Percentiles rank a stretch among this genome's conserved stretches.
phyloP scores from a whole-genome alignment of 371 early-diverging fungal genomes.

The Mucor circinelloides region DNA sequence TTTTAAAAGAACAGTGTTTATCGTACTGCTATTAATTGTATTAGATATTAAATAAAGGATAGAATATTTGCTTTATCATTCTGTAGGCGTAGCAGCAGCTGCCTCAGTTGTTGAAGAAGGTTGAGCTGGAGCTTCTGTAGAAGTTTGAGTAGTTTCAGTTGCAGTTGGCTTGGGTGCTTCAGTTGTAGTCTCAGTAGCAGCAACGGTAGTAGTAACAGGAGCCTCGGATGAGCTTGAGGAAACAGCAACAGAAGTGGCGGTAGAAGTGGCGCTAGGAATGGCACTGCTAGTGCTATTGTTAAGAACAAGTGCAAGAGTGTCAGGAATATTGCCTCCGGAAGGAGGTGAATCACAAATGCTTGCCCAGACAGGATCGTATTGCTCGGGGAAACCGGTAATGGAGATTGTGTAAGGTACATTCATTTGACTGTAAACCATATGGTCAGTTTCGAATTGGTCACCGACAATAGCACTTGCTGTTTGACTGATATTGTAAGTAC shows the following conservation, averaged over 20 bases:
- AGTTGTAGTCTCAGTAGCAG: constrained; percentile 5
- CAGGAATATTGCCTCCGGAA: neutral
- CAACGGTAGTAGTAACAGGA: neutral
- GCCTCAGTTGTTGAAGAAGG: neutral
- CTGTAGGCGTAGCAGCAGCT: neutral
- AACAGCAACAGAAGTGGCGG: constrained; percentile 1
- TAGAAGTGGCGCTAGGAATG: neutral
- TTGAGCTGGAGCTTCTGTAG: constrained; percentile 1
- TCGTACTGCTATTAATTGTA: no score
- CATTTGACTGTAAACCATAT: constrained; percentile 34
- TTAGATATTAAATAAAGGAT: no score
- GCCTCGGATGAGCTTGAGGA: no score
- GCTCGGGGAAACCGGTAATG: constrained; percentile 12
- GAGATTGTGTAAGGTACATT: constrained; percentile 23
- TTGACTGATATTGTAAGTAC: constrained; percentile 22
- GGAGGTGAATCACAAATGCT: neutral
- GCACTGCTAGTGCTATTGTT: neutral
- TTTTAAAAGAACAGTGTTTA: no score
- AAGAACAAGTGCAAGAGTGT: neutral
- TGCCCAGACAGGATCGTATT: neutral
- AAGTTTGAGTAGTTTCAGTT: constrained; percentile 4
- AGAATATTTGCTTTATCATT: neutral
- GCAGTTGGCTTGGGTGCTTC: constrained; percentile 7
- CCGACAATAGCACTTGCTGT: constrained; percentile 27
- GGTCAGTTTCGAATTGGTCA: constrained; percentile 23